Base-by-base conservation (phyloP, 495 filamentous ascomycete species). In the Podospora comata region DNA sequence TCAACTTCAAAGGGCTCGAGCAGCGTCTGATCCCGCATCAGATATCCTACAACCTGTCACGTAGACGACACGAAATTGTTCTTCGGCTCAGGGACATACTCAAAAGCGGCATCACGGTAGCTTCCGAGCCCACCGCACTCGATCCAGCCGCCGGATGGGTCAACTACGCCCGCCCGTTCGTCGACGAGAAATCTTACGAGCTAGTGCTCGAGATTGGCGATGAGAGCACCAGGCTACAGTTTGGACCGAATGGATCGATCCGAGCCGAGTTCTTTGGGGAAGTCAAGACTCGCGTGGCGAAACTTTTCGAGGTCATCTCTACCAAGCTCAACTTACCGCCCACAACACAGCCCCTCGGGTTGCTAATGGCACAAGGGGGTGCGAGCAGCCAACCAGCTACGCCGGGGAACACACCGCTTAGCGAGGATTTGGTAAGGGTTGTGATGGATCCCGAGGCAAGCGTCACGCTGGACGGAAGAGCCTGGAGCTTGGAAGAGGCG, bases 1-100 rank as follows among this genome's bases (percentile, higher is more conserved):
- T 93, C 77, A 91, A 96, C 74, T 88, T 99, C 64, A 93, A 93
- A 71, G 93, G 93, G 0, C 76, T 97, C 0, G 95, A 97, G 77
- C 94, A 99, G 78, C 88, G 87, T 65, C 80, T 99, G 13, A 92
- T 97, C 55, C 86, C 91, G 0, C 90, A 94, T 73, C 77, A 86
- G 32, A 91, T 96, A 62, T 86, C 84, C 60, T 92, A 87, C 79
- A 97, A 97, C 69, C 86, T 89, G 32, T 78, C 85, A 27, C 85
- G 88, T 2, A 79, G 83, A 11, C 81, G 83, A 19, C 83, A 88
- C 0, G 95, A 99, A 79, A 97, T 99, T 27, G 78, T 89, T 39
- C 84, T 99, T 67, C 84, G 91, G 5, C 80, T 99, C 11, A 88
- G 94, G 71, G 92, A 99, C 71, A 86, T 99, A 9, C 86, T 92